A percentile compares a stretch with the other conserved stretches of the same genome.
Conservation (phyloP, 2,329 filamentous ascomycete species). For the Zalaria obscura region DNA sequence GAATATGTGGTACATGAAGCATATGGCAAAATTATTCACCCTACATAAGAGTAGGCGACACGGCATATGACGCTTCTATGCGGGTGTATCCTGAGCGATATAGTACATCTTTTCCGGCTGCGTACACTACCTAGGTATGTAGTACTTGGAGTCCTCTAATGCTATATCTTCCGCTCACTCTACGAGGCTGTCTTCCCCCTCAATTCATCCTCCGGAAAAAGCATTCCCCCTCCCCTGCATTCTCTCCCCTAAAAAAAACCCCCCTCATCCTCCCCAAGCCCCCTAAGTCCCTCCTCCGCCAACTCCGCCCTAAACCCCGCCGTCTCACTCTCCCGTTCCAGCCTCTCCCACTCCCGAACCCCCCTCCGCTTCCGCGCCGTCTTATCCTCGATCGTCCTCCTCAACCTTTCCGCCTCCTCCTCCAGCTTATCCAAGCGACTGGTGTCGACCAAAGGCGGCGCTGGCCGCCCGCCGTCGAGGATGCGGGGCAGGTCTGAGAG, state of each 20-base stretch:
- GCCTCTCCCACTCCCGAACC: constrained; percentile 30
- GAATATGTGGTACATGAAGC: no score
- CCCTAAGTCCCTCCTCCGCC: constrained; percentile 30
- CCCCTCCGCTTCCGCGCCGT: constrained; percentile 28
- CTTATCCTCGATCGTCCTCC: constrained; percentile 31
- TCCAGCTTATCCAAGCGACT: constrained; percentile 30
- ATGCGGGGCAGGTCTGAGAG: constrained; percentile 29
- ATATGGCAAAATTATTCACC: no score
- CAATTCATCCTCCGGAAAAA: no score
- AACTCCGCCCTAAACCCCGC: constrained; percentile 30
- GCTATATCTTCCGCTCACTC: no score
- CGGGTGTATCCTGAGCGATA: neutral
- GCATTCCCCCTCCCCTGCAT: no score
- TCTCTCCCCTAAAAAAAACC: no score
- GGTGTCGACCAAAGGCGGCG: constrained; percentile 27
- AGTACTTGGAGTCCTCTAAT: no score
- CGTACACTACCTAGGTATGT: no score
- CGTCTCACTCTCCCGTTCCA: constrained; percentile 28
- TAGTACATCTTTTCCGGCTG: neutral
- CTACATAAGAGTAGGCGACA: no score
- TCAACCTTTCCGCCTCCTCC: constrained; percentile 30
- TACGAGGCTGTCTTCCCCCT: no score
- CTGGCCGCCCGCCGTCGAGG: constrained; percentile 28
- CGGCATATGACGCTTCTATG: no score
- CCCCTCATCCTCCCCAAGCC: constrained; percentile 24